Evolutionary conservation across 2,329 filamentous ascomycete species (phyloP).

Genomic region (Leptoxyphium fumago): DNA sequence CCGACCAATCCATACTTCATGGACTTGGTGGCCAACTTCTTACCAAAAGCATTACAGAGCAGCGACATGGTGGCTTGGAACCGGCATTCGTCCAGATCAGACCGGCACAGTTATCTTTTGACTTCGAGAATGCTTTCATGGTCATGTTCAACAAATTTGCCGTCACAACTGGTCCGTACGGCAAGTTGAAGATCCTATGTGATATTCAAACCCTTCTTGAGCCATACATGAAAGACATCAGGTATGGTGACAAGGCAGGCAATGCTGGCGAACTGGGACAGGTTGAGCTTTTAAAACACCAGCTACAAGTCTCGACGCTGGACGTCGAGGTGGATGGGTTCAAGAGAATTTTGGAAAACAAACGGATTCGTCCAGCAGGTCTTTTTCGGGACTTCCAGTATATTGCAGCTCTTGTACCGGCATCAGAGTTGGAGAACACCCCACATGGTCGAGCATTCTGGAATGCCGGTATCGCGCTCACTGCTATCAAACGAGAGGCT

Average conservation of each 20-base stretch:
- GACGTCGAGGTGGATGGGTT: slow-evolving; percentile 26
- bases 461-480: slow-evolving; percentile 74
- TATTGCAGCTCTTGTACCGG: slow-evolving; percentile 47
- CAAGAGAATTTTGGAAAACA: slow-evolving; percentile 27
- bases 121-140: slow-evolving; percentile 63
- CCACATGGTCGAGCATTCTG: slow-evolving; percentile 63
- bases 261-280: not conserved
- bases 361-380: slow-evolving; percentile 29
- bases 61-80: slow-evolving; percentile 2
- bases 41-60: slow-evolving; percentile 6
- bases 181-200: slow-evolving; percentile 68
- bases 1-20: slow-evolving; percentile 67
- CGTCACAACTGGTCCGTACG: slow-evolving; percentile 73
- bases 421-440: slow-evolving; percentile 42
- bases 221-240: slow-evolving; percentile 8
- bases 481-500: slow-evolving; percentile 78
- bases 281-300: not conserved
- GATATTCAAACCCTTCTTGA: slow-evolving; percentile 59
- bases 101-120: slow-evolving; percentile 9
- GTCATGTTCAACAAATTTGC: slow-evolving; percentile 74
- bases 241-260: not conserved
- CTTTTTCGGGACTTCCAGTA: slow-evolving; percentile 36
- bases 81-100: slow-evolving; percentile 1
- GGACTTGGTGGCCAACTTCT: slow-evolving; percentile 35
- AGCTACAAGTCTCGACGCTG: slow-evolving; percentile 22